Conservation (phyloP, 148 eudicot genomes). For the Rhododendron griersonianum region DNA sequence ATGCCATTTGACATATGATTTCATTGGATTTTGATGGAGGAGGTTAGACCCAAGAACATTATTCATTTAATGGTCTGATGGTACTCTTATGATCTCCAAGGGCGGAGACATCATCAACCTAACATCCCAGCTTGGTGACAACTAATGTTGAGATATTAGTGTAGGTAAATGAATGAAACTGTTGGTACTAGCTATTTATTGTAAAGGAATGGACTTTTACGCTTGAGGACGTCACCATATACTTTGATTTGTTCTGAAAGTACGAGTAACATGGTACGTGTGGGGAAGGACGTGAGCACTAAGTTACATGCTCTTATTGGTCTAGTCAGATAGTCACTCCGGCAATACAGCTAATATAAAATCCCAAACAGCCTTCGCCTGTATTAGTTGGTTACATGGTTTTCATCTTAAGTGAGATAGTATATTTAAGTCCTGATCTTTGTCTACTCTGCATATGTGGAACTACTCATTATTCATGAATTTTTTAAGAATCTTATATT, state of each 20-base stretch:
- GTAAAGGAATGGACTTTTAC: neutral
- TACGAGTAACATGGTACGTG: neutral
- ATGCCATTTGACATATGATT: neutral
- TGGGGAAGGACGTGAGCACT: neutral
- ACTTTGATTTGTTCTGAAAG: neutral
- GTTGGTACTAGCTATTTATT: neutral
- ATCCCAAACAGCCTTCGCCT: neutral
- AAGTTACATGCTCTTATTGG: neutral
- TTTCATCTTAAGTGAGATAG: neutral
- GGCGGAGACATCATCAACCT: neutral
- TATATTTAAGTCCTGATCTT: neutral
- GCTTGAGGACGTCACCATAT: neutral
- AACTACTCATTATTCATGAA: constrained; percentile 2
- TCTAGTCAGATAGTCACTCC: neutral
- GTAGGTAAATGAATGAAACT: neutral
- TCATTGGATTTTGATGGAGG: neutral
- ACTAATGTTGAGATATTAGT: neutral
- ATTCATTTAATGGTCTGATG: neutral
- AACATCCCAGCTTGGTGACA: neutral
- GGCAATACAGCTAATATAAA: neutral
- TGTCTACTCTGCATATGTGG: neutral
- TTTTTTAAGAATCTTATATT: neutral
- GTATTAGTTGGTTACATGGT: neutral
- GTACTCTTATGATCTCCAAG: neutral
- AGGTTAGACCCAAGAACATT: constrained; percentile 3